Evolutionary conservation across 345 rosid species (phyloP).

Genomic region (Sapria himalayana): DNA sequence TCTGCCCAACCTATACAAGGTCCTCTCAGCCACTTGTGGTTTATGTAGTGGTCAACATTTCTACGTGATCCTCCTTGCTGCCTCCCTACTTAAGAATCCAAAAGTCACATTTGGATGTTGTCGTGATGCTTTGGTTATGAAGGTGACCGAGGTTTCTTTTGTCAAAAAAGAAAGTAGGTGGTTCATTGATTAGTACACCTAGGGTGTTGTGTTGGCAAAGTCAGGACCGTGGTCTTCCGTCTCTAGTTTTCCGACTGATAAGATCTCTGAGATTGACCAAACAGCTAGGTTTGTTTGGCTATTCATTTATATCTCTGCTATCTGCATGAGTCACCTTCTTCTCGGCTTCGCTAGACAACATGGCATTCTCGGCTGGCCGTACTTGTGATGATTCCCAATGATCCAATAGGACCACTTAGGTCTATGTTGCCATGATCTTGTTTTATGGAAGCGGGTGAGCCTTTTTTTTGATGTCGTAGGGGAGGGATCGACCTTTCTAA

Average conservation of each 20-base stretch:
- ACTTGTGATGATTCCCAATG: conserved; percentile 4
- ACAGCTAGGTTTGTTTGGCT: conserved; percentile 7
- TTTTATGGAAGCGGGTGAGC: too few relatives aligned
- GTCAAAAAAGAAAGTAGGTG: too few relatives aligned
- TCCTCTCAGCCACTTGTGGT: conserved; percentile 4
- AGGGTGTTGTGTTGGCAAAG: too few relatives aligned
- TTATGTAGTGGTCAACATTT: conserved; percentile 1
- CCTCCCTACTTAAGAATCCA: conserved; percentile 4
- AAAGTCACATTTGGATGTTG: conserved; percentile 3
- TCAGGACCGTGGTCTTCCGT: conserved; percentile 4
- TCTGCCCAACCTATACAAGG: conserved; percentile 1
- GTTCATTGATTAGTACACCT: too few relatives aligned
- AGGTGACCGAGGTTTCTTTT: conserved; percentile 1
- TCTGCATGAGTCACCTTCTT: conserved; percentile 4
- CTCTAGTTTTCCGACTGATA: conserved; percentile 4
- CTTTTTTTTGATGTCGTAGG: too few relatives aligned
- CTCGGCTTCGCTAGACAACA: conserved; percentile 6
- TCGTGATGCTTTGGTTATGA: conserved; percentile 1
- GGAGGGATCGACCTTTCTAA: conserved; percentile 8
- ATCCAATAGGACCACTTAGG: too few relatives aligned
- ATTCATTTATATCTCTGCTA: conserved; percentile 8
- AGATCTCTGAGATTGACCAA: conserved; percentile 9
- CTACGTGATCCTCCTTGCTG: conserved; percentile 4
- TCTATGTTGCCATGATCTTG: too few relatives aligned
- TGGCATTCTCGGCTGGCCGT: background rate